Evolutionary conservation across 805 yeast species (phyloP), one percentile per base, ranked within the genome.

Genomic region (Kuraishia floccosa): DNA sequence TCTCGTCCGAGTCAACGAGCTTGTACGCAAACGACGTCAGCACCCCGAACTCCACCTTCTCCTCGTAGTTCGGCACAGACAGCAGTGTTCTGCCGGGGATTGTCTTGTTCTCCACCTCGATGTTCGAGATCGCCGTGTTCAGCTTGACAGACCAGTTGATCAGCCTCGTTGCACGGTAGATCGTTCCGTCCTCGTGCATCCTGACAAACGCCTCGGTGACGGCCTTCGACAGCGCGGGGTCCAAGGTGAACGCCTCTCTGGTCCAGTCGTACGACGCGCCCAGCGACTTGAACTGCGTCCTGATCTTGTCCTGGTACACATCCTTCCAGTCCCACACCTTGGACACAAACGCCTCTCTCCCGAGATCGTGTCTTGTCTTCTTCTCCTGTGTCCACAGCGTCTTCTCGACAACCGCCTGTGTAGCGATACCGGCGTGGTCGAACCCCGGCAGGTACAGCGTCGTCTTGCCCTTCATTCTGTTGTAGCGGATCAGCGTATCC

Each of bases 291-390:
- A 89, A 73, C 63, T 91, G 98, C 41, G 66, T 53, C 63, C 82
- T 83, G 56, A 91, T 91, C 47, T 81, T 79, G 34, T 56, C 56
- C 46, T 91, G 96, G 62, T 91, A 91, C 38, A 80, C 86, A 39
- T 86, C 93, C 56, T 91, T 91, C 98, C 98, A 91, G 44, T 85
- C 94, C 97, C 97, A 91, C 19, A 91, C 96, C 52, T 80, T 78
- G 24, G 68, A 78, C 35, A 83, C 61, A 44, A 91, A 91, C 39
- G 72, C 77, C 53, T 89, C 96, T 61, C 98, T 83, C 39, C 96
- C 95, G 39, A 72, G 74, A 51, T 91, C 97, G 56, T 91, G 96
- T 63, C 97, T 81, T 31, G 97, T 86, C 53, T 79, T 70, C 60
- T 77, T 71, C 49, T 84, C 84, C 42, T 73, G 72, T 33, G 85